Evolutionary conservation across 2,329 filamentous ascomycete genomes (phyloP), one percentile per base, ranked within the genome.

Genomic region (Aspergillus melleus): DNA sequence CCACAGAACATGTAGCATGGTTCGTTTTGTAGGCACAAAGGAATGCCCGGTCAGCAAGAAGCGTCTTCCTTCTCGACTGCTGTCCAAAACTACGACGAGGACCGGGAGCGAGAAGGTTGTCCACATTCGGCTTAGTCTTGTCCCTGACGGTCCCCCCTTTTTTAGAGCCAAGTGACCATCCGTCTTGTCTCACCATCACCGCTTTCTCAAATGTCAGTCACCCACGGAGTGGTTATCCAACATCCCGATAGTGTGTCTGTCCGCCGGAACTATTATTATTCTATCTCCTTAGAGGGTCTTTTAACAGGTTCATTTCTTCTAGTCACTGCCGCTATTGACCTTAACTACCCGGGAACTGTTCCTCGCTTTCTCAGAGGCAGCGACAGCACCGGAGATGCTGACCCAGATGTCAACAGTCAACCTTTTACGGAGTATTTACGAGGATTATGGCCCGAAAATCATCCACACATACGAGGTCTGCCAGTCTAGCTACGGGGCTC

Each of bases 171-270:
- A 36, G 32, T 36, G 52, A 49, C 24, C 53, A 20, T 47, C 53
- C 51, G 36, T 29, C 42, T 46, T 60, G 58, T 60, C 58, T 60
- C 58, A 60, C 58, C 58, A 57, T 57, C 58, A 26, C 54, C 26
- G 26, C 32, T 57, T 44, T 36, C 42, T 11, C 52, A 47, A 47
- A 47, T 24, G 44, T 47, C 44, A 24, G 44, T 47, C 22, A n/a
- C 32, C 32, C n/a, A 24, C 24, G 24, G 24, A 24, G 4, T 24
- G 8, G 36, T 29, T 29, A 29, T 29, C 26, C 26, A 29, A 9
- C 8, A 29, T 29, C 26, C 26, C 26, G 26, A 29, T 29, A n/a
- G 14, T n/a, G 11, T 16, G 36, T 42, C 16, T 16, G 36, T n/a
- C 16, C 16, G 19, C 19, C 30, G 32, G n/a, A 14, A 24, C 19